phyloP scores from a whole-genome alignment of 2,329 filamentous ascomycete species.

The Fusarium mundagurra region DNA sequence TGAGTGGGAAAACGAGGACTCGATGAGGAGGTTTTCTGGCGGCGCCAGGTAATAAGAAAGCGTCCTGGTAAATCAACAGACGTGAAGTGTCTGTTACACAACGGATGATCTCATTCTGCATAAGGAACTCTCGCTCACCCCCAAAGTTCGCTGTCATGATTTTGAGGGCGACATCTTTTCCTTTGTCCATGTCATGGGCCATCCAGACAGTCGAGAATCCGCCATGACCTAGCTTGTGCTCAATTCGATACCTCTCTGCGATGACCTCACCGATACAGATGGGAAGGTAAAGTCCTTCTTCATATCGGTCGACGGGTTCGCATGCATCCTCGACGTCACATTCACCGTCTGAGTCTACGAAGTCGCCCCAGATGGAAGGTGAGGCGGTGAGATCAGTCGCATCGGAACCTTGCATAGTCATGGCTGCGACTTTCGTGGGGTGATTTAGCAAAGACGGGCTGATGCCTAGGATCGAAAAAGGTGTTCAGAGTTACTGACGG shows the following conservation, averaged over 20 bases:
- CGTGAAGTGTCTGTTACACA: not conserved
- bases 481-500: not conserved
- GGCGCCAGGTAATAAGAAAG: not conserved
- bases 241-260: not conserved
- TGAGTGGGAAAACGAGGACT: not conserved
- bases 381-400: too few species aligned
- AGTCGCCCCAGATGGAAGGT: not conserved
- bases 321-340: not conserved
- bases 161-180: not conserved
- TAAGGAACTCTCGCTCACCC: not conserved
- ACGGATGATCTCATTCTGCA: not conserved
- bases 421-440: not conserved
- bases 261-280: not conserved
- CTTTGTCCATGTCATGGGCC: not conserved
- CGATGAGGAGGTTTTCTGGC: not conserved
- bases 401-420: not conserved
- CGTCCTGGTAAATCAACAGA: fast-evolving
- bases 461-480: not conserved
- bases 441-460: not conserved
- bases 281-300: not conserved
- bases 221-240: not conserved
- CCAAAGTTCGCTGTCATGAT: not conserved
- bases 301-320: not conserved
- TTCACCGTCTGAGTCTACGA: not conserved
- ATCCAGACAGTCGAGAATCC: not conserved